Conservation (phyloP, 2,329 filamentous ascomycete species). For the Colletotrichum sojae region DNA sequence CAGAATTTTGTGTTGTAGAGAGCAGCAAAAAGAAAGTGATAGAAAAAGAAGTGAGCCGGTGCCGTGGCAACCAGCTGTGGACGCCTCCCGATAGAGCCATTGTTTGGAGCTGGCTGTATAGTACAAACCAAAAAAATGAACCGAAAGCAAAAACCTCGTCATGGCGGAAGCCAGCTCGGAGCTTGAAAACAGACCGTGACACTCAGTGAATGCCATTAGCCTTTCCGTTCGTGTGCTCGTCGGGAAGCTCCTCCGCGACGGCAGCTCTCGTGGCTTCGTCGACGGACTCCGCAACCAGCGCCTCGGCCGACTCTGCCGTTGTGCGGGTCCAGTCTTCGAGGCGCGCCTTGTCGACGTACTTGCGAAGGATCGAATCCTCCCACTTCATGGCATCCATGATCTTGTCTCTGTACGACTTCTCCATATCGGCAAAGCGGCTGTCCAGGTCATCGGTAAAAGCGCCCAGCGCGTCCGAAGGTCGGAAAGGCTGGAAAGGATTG, state of each 20-base stretch:
- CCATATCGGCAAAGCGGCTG: slow-evolving; percentile 70
- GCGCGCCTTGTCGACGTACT: slow-evolving; percentile 76
- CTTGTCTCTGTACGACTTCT: slow-evolving; percentile 75
- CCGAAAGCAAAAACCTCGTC: slow-evolving; percentile 12
- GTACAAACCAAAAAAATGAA: slow-evolving; percentile 2
- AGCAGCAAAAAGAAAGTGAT: slow-evolving; percentile 7
- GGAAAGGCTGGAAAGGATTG: slow-evolving; percentile 60
- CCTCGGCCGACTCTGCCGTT: slow-evolving; percentile 55
- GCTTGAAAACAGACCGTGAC: background rate
- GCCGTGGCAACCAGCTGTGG: slow-evolving; percentile 13
- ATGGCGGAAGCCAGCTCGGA: background rate
- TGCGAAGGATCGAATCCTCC: slow-evolving; percentile 78
- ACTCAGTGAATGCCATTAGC: slow-evolving; percentile 36
- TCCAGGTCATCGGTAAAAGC: slow-evolving; percentile 75
- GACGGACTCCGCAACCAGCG: slow-evolving; percentile 49
- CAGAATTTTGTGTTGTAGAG: slow-evolving; percentile 18
- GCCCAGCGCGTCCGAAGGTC: slow-evolving; percentile 69
- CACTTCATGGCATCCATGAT: slow-evolving; percentile 79
- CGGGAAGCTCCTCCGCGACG: slow-evolving; percentile 15
- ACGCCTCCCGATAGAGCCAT: slow-evolving; percentile 8
- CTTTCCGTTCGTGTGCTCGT: slow-evolving; percentile 37
- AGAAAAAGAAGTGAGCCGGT: slow-evolving; percentile 2
- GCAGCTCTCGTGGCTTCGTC: slow-evolving; percentile 47
- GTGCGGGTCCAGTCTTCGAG: slow-evolving; percentile 76
- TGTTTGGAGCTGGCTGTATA: slow-evolving; percentile 2